These are phyloP conservation scores for Xylariaceae sp. DNA, from an alignment of 2,329 filamentous ascomycete genomes.

Conservation along the genomic window DNA sequence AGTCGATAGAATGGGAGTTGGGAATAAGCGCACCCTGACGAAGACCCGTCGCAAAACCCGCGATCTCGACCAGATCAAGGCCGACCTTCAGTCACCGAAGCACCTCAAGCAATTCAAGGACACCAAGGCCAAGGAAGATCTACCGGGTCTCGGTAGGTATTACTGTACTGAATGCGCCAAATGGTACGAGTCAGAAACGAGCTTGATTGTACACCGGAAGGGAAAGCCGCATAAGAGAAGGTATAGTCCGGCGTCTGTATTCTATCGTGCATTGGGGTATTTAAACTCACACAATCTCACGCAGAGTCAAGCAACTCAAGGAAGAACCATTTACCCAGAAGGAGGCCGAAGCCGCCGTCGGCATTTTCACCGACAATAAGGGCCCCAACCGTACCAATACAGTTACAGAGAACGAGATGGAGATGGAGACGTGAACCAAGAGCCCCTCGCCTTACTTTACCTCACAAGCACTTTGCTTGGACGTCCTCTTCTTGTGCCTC, in stretches of 20 bases:
- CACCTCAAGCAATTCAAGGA: conserved; percentile 77
- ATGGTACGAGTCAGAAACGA: conserved; percentile 86
- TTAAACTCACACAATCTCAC: conserved; percentile 16
- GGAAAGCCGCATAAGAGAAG: conserved; percentile 93
- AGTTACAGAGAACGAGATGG: conserved; percentile 31
- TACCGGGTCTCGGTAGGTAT: conserved; percentile 78
- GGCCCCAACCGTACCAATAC: conserved; percentile 21
- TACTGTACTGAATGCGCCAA: conserved; percentile 95
- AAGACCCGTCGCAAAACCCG: conserved; percentile 73
- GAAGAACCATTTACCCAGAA: conserved; percentile 85
- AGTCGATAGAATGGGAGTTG: conserved; percentile 65
- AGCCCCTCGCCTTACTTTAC: background rate
- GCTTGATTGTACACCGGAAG: conserved; percentile 69
- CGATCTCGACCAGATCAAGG: conserved; percentile 88
- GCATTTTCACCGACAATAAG: conserved; percentile 66
- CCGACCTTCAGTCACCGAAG: conserved; percentile 72
- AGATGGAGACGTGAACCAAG: conserved; percentile 30
- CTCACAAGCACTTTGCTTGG: background rate
- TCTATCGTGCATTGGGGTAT: conserved; percentile 1
- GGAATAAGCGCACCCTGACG: conserved; percentile 60
- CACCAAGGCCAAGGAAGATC: conserved; percentile 76
- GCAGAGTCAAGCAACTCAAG: conserved; percentile 72
- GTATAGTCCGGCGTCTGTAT: conserved; percentile 36
- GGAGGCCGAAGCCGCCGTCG: conserved; percentile 76
- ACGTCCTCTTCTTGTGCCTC: no score